A percentile compares a stretch with the other conserved stretches of the same genome.
Evolutionary conservation across 2,329 filamentous ascomycete genomes (phyloP).

Genomic region (Curvularia verruculosa): DNA sequence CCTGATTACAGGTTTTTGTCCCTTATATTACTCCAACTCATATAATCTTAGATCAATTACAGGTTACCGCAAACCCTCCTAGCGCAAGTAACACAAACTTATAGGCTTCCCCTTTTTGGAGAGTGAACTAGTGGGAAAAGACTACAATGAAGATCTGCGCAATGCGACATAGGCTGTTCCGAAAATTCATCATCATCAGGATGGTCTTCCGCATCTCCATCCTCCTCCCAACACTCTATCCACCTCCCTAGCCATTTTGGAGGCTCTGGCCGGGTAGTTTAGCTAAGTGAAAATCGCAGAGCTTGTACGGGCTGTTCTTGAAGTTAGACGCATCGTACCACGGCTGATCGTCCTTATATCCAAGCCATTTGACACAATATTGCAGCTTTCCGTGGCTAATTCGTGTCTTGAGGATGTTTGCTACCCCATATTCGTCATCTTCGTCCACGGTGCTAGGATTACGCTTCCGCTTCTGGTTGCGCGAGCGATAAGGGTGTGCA

Average conservation of each 20-base stretch:
- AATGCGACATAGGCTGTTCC: no score
- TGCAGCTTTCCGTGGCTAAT: constrained; percentile 1
- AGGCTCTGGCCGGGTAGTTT: constrained; percentile 14
- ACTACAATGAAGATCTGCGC: no score
- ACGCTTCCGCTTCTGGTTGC: constrained; percentile 6
- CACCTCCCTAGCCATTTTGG: constrained; percentile 15
- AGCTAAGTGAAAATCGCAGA: constrained; percentile 14
- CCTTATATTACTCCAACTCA: no score
- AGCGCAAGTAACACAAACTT: no score
- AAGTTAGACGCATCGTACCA: constrained; percentile 6
- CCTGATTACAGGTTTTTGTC: no score
- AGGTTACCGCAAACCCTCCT: no score
- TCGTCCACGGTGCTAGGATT: neutral
- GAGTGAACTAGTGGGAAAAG: no score
- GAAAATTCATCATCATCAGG: constrained; percentile 2
- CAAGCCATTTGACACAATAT: constrained; percentile 8
- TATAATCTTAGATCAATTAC: no score
- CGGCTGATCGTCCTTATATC: constrained; percentile 5
- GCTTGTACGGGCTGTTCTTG: constrained; percentile 10
- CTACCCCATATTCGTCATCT: constrained; percentile 10
- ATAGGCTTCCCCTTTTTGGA: no score
- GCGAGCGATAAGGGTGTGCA: neutral
- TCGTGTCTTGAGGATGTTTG: constrained; percentile 4
- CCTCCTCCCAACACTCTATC: constrained; percentile 21
- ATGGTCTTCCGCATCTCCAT: constrained; percentile 20